Conservation (phyloP, 345 rosid genomes). For the Toxicodendron radicans region DNA sequence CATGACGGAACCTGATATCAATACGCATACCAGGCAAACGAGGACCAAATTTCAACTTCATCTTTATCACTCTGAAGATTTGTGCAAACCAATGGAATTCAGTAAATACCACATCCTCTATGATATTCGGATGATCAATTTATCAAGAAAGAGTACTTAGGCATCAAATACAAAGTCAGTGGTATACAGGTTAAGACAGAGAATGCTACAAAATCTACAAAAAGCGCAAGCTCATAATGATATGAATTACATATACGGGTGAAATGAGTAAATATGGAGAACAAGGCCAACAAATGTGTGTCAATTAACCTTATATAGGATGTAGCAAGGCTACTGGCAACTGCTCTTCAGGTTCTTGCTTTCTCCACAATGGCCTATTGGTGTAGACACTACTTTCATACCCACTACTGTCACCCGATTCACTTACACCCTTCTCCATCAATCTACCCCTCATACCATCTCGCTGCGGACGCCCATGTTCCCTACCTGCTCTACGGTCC, state of each 20-base stretch:
- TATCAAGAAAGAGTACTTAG: not conserved
- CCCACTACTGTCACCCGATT: slow-evolving; percentile 81
- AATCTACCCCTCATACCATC: slow-evolving; percentile 39
- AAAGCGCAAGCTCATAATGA: not conserved
- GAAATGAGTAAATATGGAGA: slow-evolving; percentile 2
- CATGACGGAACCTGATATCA: not conserved
- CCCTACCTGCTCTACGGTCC: slow-evolving; percentile 62
- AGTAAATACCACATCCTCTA: not conserved
- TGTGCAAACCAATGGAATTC: not conserved
- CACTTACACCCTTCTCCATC: slow-evolving; percentile 48
- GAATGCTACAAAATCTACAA: slow-evolving; percentile 19
- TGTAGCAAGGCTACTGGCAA: slow-evolving; percentile 38
- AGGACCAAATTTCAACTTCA: not conserved
- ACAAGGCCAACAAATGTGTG: slow-evolving; percentile 7
- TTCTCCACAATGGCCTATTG: slow-evolving; percentile 40
- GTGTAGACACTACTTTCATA: slow-evolving; percentile 57
- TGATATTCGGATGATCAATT: not conserved
- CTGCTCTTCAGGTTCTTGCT: slow-evolving; percentile 44
- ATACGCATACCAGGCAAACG: not conserved
- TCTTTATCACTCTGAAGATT: not conserved
- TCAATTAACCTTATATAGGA: slow-evolving; percentile 17
- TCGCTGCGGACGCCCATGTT: slow-evolving; percentile 35
- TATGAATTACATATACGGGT: slow-evolving; percentile 16
- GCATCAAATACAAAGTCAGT: not conserved
- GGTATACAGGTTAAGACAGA: slow-evolving; percentile 9